Evolutionary conservation across 2,329 filamentous ascomycete genomes (phyloP).

Genomic region (Byssochlamys sp.): DNA sequence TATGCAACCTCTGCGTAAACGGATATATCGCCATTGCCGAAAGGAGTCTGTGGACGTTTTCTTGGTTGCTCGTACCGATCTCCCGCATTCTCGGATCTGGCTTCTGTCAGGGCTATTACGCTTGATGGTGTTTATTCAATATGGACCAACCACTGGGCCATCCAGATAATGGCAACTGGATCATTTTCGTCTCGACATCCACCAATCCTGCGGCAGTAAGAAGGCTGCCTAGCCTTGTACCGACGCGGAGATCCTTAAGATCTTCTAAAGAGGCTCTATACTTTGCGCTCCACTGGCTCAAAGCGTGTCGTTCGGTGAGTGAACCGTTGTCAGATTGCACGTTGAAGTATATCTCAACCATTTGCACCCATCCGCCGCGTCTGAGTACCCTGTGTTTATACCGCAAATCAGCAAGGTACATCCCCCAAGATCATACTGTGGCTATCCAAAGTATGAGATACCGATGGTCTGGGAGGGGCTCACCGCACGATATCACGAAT

Average conservation of each 20-base stretch:
- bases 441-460: background rate
- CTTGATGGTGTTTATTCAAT: background rate
- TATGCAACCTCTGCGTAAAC: slow-evolving; percentile 33
- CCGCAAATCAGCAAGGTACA: background rate
- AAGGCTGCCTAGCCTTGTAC: slow-evolving; percentile 50
- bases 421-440: background rate
- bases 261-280: slow-evolving; percentile 55
- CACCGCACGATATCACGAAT: slow-evolving; percentile 60
- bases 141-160: slow-evolving; percentile 55
- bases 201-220: slow-evolving; percentile 56
- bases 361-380: slow-evolving; percentile 74
- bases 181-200: slow-evolving; percentile 56
- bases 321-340: slow-evolving; percentile 77
- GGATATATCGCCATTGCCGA: slow-evolving; percentile 35
- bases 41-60: slow-evolving; percentile 30
- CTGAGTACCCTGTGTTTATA: slow-evolving; percentile 40
- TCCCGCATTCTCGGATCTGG: slow-evolving; percentile 34
- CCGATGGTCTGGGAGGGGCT: slow-evolving; percentile 5
- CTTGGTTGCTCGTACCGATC: slow-evolving; percentile 33
- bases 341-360: slow-evolving; percentile 79
- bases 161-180: slow-evolving; percentile 58
- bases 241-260: slow-evolving; percentile 57
- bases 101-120: slow-evolving; percentile 11
- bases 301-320: slow-evolving; percentile 57
- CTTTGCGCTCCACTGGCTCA: slow-evolving; percentile 56